These are phyloP conservation scores for Schizopora paradoxa DNA, from an alignment of 1,284 basidiomycete genomes.

Conservation along the genomic window DNA sequence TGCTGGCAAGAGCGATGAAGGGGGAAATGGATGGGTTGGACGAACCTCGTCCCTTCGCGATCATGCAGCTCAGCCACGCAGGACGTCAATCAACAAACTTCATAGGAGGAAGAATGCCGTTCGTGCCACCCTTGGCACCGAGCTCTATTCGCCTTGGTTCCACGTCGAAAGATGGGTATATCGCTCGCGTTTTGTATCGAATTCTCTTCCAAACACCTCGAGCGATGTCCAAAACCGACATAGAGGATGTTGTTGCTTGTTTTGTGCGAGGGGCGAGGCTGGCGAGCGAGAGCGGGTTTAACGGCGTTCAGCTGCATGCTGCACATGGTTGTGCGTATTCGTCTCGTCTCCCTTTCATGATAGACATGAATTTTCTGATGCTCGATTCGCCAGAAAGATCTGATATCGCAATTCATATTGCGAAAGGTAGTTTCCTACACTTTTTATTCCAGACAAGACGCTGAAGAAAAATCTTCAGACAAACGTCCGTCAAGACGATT, in stretches of 20 bases:
- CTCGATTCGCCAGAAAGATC: constrained; percentile 41
- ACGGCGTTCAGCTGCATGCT: constrained; percentile 86
- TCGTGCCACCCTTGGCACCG: constrained; percentile 62
- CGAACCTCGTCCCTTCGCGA: constrained; percentile 37
- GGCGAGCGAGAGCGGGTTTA: constrained; percentile 73
- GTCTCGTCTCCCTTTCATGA: constrained; percentile 1
- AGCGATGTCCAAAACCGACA: constrained; percentile 55
- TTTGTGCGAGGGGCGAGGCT: constrained; percentile 72
- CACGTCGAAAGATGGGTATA: constrained; percentile 20
- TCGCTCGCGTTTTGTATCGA: constrained; percentile 42
- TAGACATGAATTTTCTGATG: neutral
- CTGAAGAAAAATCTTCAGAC: constrained; percentile 70
- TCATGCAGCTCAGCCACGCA: constrained; percentile 84
- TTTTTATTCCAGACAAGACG: neutral
- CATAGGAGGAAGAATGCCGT: constrained; percentile 57
- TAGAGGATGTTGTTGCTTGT: constrained; percentile 53
- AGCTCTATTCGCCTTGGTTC: constrained; percentile 58
- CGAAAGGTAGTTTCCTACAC: constrained; percentile 48
- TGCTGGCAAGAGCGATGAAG: constrained; percentile 49
- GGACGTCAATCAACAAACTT: constrained; percentile 82
- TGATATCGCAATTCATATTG: constrained; percentile 82
- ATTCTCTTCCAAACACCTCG: constrained; percentile 61
- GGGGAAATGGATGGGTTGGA: constrained; percentile 21
- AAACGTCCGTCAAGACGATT: constrained; percentile 65
- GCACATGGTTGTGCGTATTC: constrained; percentile 77